Conservation (phyloP, 2,329 filamentous ascomycete species). For the Diaporthe ilicicola region DNA sequence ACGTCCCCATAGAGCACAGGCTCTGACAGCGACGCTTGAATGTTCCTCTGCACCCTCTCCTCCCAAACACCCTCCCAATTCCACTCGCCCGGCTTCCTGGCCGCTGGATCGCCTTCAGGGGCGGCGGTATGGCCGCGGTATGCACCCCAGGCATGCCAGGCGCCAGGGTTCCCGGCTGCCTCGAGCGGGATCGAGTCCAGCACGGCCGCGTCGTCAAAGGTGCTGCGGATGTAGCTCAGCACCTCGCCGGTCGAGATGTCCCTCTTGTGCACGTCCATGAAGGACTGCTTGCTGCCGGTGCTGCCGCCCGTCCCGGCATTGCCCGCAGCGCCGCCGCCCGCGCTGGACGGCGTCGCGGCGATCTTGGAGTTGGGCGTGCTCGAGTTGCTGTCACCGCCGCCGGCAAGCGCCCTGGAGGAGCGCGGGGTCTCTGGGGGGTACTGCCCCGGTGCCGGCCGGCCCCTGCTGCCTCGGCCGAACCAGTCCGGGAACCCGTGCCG, state of each 20-base stretch:
- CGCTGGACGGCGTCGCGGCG: slow-evolving; percentile 39
- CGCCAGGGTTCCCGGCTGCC: slow-evolving; percentile 87
- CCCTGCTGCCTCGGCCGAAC: slow-evolving; percentile 72
- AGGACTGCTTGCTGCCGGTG: slow-evolving; percentile 41
- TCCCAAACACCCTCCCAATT: slow-evolving; percentile 99
- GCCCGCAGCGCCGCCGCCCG: slow-evolving; percentile 21
- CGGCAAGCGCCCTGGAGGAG: slow-evolving; percentile 33
- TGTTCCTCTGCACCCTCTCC: slow-evolving; percentile 81
- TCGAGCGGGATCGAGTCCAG: slow-evolving; percentile 82
- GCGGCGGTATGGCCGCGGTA: slow-evolving; percentile 53
- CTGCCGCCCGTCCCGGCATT: not conserved
- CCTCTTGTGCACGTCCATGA: slow-evolving; percentile 51
- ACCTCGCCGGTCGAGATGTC: slow-evolving; percentile 71
- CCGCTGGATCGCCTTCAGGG: slow-evolving; percentile 35
- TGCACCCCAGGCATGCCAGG: slow-evolving; percentile 92
- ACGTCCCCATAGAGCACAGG: slow-evolving; percentile 77
- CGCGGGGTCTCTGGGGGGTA: slow-evolving; percentile 37
- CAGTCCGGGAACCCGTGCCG: slow-evolving; percentile 90
- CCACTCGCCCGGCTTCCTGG: slow-evolving; percentile 82
- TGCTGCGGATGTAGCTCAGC: slow-evolving; percentile 80
- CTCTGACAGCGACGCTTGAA: slow-evolving; percentile 81
- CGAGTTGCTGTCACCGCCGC: slow-evolving; percentile 36
- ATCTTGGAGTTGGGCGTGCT: slow-evolving; percentile 44
- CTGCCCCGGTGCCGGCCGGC: slow-evolving; percentile 40
- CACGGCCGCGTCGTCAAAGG: slow-evolving; percentile 80